Evolutionary conservation across 2,329 filamentous ascomycete genomes (phyloP), one percentile per base, ranked within the genome.

Genomic region (Orbilia javanica): DNA sequence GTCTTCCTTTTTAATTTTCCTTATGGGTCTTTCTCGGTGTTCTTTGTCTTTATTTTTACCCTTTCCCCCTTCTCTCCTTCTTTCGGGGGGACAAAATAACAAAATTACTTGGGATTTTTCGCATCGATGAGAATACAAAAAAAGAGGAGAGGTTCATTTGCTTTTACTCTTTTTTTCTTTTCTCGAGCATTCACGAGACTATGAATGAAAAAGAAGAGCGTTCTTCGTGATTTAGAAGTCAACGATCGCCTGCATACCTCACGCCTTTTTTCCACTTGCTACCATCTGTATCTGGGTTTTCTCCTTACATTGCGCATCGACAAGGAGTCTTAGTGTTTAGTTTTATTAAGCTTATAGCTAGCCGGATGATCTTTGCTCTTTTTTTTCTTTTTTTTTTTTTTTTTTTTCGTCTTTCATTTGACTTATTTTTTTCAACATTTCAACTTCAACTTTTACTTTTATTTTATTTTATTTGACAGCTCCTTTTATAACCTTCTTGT

Each of bases 11-110:
- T 34, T 31, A 20, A 31, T 29, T 78, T 65, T 52, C 44, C 34
- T 52, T 57, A 66, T 70, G 64, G 67, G 44, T 29, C 11, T 57
- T 36, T 36, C 39, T 65, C 22, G 77, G 55, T 65, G 44, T 92
- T 95, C 81, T 77, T 52, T 79, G 72, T 85, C 82, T 86, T 83
- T 81, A 66, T 80, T 79, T 13, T 57, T 44, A 15, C 20, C 15
- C 39, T 69, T 65, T 27, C 15, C 46, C 13, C 25, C 15, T 4
- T 25, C 20, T 50, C 22, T 50, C 8, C 29, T 50, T 31, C 42
- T 70, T 15, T 77, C 20, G n/a, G 60, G 20, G 29, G 22, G 22
- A 62, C 36, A 60, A 68, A 15, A 44, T 25, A 60, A 22, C 31
- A 34, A 34, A 34, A 34, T 34, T 34, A 34, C 13, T 53, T 53